Evolutionary conservation across 2,329 filamentous ascomycete species (phyloP), one percentile per base, ranked within the genome.

Genomic region (Coniosporium tulheliwenetii): DNA sequence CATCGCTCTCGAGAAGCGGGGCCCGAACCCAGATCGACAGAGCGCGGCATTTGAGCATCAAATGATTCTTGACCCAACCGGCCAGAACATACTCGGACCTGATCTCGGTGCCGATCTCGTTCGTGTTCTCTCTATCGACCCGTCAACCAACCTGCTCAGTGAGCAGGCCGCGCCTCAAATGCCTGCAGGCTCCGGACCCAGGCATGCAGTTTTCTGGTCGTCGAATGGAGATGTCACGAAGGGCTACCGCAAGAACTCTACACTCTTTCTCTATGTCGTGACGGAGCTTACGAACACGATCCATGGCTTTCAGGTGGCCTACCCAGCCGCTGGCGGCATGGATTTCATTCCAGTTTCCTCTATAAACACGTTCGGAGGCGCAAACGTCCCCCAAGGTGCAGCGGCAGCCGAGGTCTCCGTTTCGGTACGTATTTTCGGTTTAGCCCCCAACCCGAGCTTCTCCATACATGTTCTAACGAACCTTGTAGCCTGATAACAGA

Each of bases 331-430:
- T 5, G 58, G 57, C 12, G 74, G 71, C 42, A 53, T 77, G 13
- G 45, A 51, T 1, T 66, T 77, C 35, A 55, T 53, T 1, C 56
- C 63, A 44, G 58, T 63, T 14, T 64, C 70, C 49, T 64, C 62
- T 1, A 52, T 66, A 8, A 65, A 65, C 2, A 71, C 70, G 0
- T 69, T 67, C 46, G 61, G 66, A 5, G 54, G 48, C 30, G 65
- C 64, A 29, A 54, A 61, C 1, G 55, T 64, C 2, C 65, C 65
- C 2, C 47, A 51, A 1, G 67, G 64, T 12, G 65, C 67, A 45
- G 73, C 73, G 44, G 67, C 70, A 0, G 71, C 70, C 26, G 73
- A 76, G 52, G 60, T 77, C n/a, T 61, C 63, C 36, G 56, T 75
- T 5, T 53, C 54, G 49, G 26, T 53, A 45, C 44, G 47, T 41